phyloP scores from a whole-genome alignment of 2,329 filamentous ascomycete species.

The Ceratocystis destructans region DNA sequence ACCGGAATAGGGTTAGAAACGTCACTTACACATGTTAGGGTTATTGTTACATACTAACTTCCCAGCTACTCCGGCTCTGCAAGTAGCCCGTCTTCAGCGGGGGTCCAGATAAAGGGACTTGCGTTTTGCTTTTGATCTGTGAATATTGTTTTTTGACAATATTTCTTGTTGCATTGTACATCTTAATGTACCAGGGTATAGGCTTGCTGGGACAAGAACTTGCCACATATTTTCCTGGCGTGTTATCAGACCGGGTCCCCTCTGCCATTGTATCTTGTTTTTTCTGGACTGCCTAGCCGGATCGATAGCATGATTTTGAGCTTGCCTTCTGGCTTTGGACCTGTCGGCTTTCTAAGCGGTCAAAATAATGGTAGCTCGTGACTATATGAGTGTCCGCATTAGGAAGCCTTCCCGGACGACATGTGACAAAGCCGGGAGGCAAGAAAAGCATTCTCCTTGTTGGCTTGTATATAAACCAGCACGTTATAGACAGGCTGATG shows the following conservation, averaged over 20 bases:
- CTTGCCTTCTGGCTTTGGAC: not conserved
- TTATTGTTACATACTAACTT: not conserved
- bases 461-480: not conserved
- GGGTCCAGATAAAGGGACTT: not conserved
- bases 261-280: not conserved
- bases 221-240: not conserved
- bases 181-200: not conserved
- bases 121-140: not conserved
- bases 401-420: constrained; percentile 3
- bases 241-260: not conserved
- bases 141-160: not conserved
- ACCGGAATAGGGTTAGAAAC: not conserved
- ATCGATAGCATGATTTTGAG: not conserved
- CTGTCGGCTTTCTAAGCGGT: not conserved
- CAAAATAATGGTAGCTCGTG: not conserved
- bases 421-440: not conserved
- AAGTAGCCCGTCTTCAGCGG: not conserved
- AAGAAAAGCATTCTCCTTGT: not conserved
- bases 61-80: no score
- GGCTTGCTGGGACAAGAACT: not conserved
- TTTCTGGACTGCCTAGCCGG: not conserved
- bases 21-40: not conserved
- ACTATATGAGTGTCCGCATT: not conserved
- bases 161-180: not conserved
- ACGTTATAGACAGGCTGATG: no score